phyloP scores from a whole-genome alignment of 495 filamentous ascomycete genomes.

The Talaromyces borbonicus region DNA sequence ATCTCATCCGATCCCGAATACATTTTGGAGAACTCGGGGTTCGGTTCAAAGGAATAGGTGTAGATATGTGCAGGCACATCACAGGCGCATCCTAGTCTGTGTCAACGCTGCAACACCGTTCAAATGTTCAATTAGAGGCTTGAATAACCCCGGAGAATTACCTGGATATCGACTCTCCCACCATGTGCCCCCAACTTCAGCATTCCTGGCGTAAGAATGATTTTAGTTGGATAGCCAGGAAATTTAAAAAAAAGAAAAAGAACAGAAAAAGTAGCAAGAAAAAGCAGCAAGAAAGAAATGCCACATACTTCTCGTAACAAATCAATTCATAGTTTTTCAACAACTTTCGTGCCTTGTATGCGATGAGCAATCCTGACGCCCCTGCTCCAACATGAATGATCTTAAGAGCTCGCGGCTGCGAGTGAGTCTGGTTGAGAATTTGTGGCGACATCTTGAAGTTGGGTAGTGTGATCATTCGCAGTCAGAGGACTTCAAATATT shows the following conservation, averaged over 20 bases:
- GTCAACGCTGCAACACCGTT: neutral
- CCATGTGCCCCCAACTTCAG: slow-evolving; percentile 31
- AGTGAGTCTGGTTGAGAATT: slow-evolving; percentile 28
- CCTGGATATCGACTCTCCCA: slow-evolving; percentile 30
- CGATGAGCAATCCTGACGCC: slow-evolving; percentile 25
- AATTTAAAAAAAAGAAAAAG: neutral
- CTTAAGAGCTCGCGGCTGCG: slow-evolving; percentile 20
- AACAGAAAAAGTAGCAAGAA: neutral
- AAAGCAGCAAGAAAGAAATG: neutral
- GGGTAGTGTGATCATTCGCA: neutral
- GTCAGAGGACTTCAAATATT: neutral
- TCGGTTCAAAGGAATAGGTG: slow-evolving; percentile 47
- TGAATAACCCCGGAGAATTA: slow-evolving; percentile 6
- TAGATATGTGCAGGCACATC: slow-evolving; percentile 26
- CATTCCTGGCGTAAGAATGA: slow-evolving; percentile 29
- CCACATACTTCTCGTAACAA: slow-evolving; percentile 13
- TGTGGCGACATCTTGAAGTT: neutral
- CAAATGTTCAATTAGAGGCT: neutral
- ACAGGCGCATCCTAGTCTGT: slow-evolving; percentile 32
- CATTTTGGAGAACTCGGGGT: slow-evolving; percentile 47
- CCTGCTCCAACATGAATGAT: slow-evolving; percentile 34
- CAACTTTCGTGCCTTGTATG: slow-evolving; percentile 26
- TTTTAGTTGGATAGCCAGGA: neutral
- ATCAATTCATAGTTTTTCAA: slow-evolving; percentile 20
- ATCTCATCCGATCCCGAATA: slow-evolving; percentile 52